A percentile compares a stretch with the other conserved stretches of the same genome.
These are phyloP conservation scores for Suhomyces chickasaworum DNA, from an alignment of 1,139 yeast species.

Conservation along the genomic window DNA sequence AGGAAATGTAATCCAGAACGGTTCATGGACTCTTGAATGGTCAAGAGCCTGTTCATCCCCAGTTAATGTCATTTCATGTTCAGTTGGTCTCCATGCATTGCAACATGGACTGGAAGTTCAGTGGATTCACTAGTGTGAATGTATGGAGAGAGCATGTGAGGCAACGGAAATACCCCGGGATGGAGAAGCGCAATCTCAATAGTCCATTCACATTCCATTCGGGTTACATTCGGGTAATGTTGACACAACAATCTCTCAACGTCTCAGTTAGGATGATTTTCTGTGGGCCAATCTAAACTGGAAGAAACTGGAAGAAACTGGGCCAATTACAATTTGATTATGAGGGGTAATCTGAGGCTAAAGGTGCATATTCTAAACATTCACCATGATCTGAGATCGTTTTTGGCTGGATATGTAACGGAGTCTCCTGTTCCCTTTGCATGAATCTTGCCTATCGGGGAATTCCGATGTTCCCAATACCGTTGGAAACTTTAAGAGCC, in stretches of 20 bases:
- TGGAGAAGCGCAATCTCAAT: background rate
- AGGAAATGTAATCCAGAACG: background rate
- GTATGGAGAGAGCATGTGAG: background rate
- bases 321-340: background rate
- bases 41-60: background rate
- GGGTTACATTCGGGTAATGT: slow-evolving; percentile 1
- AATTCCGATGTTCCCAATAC: background rate
- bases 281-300: background rate
- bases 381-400: background rate
- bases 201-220: background rate
- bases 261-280: background rate
- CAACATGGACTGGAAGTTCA: background rate
- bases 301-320: background rate
- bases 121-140: background rate
- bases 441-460: background rate
- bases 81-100: background rate
- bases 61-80: too few relatives aligned
- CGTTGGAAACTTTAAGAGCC: background rate
- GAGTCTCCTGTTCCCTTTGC: background rate
- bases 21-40: background rate
- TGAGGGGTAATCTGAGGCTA: background rate
- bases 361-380: background rate
- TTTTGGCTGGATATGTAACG: background rate
- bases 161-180: background rate
- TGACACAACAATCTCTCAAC: background rate